These are phyloP conservation scores for Neurospora pannonica DNA, from an alignment of 495 filamentous ascomycete genomes.

Conservation along the genomic window DNA sequence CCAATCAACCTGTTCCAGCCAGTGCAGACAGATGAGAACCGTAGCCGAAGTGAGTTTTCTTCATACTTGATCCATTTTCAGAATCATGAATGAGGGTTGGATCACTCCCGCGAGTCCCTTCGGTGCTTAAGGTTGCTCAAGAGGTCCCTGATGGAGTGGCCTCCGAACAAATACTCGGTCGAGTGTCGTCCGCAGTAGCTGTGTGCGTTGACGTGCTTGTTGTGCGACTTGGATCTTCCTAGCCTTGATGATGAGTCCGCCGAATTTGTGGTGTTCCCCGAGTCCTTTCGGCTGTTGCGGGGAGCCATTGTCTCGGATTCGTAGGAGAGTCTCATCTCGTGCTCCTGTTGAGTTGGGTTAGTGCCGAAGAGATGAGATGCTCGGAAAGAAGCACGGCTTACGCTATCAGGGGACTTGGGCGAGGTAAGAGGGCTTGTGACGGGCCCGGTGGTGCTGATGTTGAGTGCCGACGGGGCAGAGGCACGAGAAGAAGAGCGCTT, in stretches of 20 bases:
- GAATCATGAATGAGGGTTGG: not conserved
- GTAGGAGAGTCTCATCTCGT: conserved; percentile 5
- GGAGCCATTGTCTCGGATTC: conserved; percentile 5
- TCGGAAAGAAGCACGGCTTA: not conserved
- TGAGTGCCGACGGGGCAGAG: conserved; percentile 1
- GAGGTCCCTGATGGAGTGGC: conserved; percentile 17
- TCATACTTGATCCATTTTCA: not conserved
- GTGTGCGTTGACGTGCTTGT: conserved; percentile 21
- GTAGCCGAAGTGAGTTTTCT: not conserved
- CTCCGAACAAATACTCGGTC: conserved; percentile 23
- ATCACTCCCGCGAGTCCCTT: not conserved
- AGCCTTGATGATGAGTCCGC: not conserved
- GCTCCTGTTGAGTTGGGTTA: not conserved
- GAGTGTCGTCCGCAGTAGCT: conserved; percentile 28
- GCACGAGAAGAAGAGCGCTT: conserved; percentile 2
- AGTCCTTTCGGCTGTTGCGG: conserved; percentile 5
- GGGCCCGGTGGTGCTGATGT: not conserved
- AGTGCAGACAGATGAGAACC: conserved; percentile 3
- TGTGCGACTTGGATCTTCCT: not conserved
- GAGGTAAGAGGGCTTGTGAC: not conserved
- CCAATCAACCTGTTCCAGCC: conserved; percentile 15
- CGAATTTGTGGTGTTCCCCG: not conserved
- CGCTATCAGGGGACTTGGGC: not conserved
- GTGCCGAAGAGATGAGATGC: not conserved
- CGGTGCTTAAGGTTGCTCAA: conserved; percentile 14